A percentile compares a stretch with the other conserved stretches of the same genome.
These are phyloP conservation scores for Priceomyces medius DNA, from an alignment of 805 yeast genomes.

Conservation along the genomic window DNA sequence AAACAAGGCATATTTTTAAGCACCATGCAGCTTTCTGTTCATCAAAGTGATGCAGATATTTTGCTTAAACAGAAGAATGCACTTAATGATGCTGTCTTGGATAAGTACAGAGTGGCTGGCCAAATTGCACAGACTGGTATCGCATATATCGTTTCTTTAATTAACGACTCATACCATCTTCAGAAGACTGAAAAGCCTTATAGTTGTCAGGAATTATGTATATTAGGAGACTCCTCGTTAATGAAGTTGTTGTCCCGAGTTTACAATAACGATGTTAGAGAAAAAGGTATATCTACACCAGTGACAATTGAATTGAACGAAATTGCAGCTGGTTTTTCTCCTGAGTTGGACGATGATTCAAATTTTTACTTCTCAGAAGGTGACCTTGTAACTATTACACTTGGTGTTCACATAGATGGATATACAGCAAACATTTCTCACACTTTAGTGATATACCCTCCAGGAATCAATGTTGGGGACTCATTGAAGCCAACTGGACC, in stretches of 20 bases:
- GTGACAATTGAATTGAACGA: constrained; percentile 84
- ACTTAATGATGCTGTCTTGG: constrained; percentile 58
- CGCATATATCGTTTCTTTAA: constrained; percentile 60
- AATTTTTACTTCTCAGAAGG: constrained; percentile 60
- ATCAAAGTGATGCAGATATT: constrained; percentile 70
- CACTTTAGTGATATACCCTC: constrained; percentile 80
- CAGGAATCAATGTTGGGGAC: constrained; percentile 41
- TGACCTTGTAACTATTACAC: constrained; percentile 77
- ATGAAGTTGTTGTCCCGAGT: constrained; percentile 55
- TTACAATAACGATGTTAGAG: constrained; percentile 64
- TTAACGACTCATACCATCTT: constrained; percentile 72
- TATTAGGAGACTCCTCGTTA: constrained; percentile 77
- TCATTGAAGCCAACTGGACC: constrained; percentile 67
- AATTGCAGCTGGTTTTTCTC: constrained; percentile 75
- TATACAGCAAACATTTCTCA: constrained; percentile 86
- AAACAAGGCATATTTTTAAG: not conserved
- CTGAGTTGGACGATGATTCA: constrained; percentile 68
- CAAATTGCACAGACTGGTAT: constrained; percentile 83
- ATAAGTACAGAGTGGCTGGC: constrained; percentile 87
- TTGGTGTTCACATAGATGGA: constrained; percentile 95
- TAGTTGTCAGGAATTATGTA: constrained; percentile 70
- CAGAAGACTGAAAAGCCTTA: constrained; percentile 44
- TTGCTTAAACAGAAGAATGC: constrained; percentile 72
- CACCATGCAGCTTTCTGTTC: constrained; percentile 70
- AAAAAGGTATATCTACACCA: constrained; percentile 93